Conservation (phyloP, 78 protist species). For the Bodo saltans region DNA sequence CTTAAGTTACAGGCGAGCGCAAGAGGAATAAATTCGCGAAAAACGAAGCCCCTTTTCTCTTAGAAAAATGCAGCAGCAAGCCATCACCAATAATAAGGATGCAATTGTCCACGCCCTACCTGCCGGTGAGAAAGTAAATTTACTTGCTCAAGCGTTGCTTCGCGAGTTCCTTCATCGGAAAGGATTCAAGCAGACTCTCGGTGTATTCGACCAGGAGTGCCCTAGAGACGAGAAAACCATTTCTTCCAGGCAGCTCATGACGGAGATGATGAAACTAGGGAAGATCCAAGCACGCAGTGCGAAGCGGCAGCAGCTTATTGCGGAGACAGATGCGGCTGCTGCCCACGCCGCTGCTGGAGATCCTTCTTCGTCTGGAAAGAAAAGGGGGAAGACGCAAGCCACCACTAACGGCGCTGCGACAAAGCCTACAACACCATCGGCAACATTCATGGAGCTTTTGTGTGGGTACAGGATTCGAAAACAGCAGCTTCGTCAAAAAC, state of each 20-base stretch:
- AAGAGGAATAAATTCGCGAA: background rate
- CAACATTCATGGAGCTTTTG: background rate
- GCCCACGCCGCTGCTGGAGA: too few relatives aligned
- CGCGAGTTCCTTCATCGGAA: slow-evolving; percentile 11
- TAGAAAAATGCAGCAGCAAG: background rate
- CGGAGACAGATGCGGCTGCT: too few relatives aligned
- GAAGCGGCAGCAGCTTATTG: too few relatives aligned
- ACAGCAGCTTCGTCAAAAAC: too few relatives aligned
- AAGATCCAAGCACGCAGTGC: background rate
- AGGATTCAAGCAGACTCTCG: background rate
- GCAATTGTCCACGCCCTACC: background rate
- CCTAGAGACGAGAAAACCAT: background rate
- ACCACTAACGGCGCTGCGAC: too few relatives aligned
- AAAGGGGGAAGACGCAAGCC: too few relatives aligned
- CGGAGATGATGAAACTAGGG: background rate
- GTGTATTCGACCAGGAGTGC: background rate
- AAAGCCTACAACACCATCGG: background rate
- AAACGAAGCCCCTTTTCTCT: too few relatives aligned
- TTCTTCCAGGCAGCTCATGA: background rate
- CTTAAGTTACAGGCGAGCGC: background rate
- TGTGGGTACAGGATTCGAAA: background rate
- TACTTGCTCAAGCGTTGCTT: background rate
- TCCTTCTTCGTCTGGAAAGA: too few relatives aligned
- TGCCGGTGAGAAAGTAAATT: background rate
- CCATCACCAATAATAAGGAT: background rate